Evolutionary conservation across 352 stramenopile species (phyloP).

Genomic region (Pelagophyceae sp.): DNA sequence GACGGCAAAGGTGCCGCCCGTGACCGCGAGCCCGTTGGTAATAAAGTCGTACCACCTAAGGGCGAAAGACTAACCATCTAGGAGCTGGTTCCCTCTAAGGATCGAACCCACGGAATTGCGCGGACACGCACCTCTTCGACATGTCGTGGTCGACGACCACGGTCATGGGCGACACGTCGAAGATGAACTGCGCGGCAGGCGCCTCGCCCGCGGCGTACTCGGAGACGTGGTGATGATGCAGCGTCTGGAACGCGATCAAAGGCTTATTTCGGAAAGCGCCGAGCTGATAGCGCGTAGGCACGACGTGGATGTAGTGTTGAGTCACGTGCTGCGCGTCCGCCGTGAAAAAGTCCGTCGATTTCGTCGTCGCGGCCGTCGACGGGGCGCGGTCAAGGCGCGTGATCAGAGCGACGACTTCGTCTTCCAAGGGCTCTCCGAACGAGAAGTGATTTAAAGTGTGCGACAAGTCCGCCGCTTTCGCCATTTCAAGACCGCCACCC

Average conservation of each 20-base stretch:
- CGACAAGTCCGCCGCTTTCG: too few relatives aligned
- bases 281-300: slow-evolving; percentile 40
- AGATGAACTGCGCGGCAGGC: slow-evolving; percentile 35
- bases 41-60: slow-evolving; percentile 86
- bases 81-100: too few relatives aligned
- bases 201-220: slow-evolving; percentile 17
- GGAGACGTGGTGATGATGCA: slow-evolving; percentile 5
- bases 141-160: slow-evolving; percentile 13
- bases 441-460: too few relatives aligned
- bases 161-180: slow-evolving; percentile 39
- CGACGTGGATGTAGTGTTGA: slow-evolving; percentile 89
- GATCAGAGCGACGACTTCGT: too few relatives aligned
- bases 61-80: too few relatives aligned
- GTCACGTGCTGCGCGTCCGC: too few relatives aligned
- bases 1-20: slow-evolving; percentile 85
- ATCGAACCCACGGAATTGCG: too few relatives aligned
- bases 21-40: slow-evolving; percentile 85
- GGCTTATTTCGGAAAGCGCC: not conserved
- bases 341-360: too few relatives aligned
- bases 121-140: slow-evolving; percentile 31
- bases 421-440: too few relatives aligned
- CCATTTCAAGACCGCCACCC: too few relatives aligned
- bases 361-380: too few relatives aligned
- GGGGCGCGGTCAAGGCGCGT: too few relatives aligned
- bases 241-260: slow-evolving; percentile 21